Evolutionary conservation across 208 protist species (phyloP).

Genomic region (Acanthamoeba quina): DNA sequence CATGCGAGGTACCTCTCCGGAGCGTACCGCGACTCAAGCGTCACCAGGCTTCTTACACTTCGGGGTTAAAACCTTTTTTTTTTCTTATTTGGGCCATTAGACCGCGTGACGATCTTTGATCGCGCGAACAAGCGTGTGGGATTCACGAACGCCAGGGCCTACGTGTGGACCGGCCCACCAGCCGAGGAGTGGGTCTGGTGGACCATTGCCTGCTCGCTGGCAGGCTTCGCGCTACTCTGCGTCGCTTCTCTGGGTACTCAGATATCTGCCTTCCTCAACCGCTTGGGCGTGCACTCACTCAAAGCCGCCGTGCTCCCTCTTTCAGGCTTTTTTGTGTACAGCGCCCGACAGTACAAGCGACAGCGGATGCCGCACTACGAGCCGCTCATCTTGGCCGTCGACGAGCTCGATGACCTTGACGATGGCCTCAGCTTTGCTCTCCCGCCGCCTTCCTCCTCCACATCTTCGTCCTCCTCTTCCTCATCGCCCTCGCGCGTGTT

Average conservation of each 20-base stretch:
- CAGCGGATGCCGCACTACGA: slow-evolving; percentile 5
- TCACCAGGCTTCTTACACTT: background rate
- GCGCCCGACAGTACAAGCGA: slow-evolving; percentile 10
- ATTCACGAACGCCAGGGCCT: slow-evolving; percentile 48
- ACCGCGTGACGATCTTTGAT: slow-evolving; percentile 45
- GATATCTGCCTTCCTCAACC: background rate
- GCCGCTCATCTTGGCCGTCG: background rate
- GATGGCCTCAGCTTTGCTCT: background rate
- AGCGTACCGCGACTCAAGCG: background rate
- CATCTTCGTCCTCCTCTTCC: background rate
- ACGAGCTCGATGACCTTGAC: background rate
- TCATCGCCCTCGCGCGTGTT: background rate
- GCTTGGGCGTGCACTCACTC: too few species aligned
- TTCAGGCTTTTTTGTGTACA: background rate
- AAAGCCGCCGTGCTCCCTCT: background rate
- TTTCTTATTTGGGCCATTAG: background rate
- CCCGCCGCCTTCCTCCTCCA: background rate
- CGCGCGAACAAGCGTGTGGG: slow-evolving; percentile 33
- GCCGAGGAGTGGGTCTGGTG: slow-evolving; percentile 3
- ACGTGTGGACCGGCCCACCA: background rate
- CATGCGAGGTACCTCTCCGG: slow-evolving; percentile 12
- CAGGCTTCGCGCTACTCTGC: background rate
- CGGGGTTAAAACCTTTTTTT: background rate
- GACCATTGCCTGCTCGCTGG: background rate
- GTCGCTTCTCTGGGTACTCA: background rate